These are phyloP conservation scores for Plantago elongata DNA, from an alignment of 257 asterid species.

Conservation along the genomic window DNA sequence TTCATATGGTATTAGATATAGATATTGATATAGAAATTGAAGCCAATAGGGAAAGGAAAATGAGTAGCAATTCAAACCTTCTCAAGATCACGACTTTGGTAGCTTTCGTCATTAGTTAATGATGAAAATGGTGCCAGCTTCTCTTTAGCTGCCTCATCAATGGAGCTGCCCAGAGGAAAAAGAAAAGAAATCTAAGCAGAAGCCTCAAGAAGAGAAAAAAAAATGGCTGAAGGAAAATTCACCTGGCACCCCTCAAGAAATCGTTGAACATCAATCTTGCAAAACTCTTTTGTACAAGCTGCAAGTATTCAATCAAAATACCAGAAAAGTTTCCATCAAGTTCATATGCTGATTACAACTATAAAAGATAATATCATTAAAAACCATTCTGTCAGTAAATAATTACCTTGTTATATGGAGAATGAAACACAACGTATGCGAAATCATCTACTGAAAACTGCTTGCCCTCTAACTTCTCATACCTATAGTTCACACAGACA, in stretches of 20 bases:
- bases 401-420: slow-evolving; percentile 97
- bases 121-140: slow-evolving; percentile 68
- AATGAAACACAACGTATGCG: slow-evolving; percentile 82
- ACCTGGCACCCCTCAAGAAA: slow-evolving; percentile 70
- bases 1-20: not conserved
- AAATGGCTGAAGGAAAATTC: not conserved
- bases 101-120: slow-evolving; percentile 68
- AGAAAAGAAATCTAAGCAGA: slow-evolving; percentile 8
- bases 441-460: slow-evolving; percentile 74
- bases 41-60: not conserved
- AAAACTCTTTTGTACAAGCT: slow-evolving; percentile 98
- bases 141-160: slow-evolving; percentile 75
- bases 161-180: slow-evolving; percentile 50
- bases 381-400: slow-evolving; percentile 10
- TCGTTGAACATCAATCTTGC: slow-evolving; percentile 82
- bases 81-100: slow-evolving; percentile 96
- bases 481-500: slow-evolving; percentile 37
- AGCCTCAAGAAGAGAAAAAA: slow-evolving; percentile 15
- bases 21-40: not conserved
- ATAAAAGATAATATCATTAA: not conserved
- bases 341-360: not conserved
- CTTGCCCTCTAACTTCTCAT: slow-evolving; percentile 77
- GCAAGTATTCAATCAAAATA: slow-evolving; percentile 31
- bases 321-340: slow-evolving; percentile 6
- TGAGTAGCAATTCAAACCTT: slow-evolving; percentile 45